Base-by-base conservation (phyloP, 768 basidiomycete species). In the Mycena leptocephala region DNA sequence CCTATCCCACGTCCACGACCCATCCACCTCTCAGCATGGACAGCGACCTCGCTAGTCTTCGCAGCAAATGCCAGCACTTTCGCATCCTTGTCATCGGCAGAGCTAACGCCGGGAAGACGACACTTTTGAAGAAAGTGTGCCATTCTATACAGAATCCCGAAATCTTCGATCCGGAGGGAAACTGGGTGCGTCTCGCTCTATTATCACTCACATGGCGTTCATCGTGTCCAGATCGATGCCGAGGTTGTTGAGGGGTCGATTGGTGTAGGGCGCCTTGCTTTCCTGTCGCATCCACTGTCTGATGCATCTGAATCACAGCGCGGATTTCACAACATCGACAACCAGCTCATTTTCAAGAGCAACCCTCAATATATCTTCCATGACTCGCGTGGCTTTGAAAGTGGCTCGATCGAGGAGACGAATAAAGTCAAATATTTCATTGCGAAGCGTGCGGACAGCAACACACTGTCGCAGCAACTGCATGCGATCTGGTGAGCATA, bases 41-140 rank as follows among this genome's bases (percentile, higher is more conserved):
- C 35, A 37, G 13, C 35, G 35, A 37, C 35, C 56, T 69, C 58
- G n/a, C 70, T 26, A 67, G 76, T 22, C 55, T 79, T 22, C 81
- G 81, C 28, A 73, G 69, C 8, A 82, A 80, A 70, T 82, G 76
- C 71, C 43, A 66, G 59, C 83, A 79, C 51, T 87, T 88, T 56
- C 83, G 87, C 5, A 82, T 88, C 33, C 85, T 88, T 59, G 78
- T 87, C 20, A 85, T 88, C n/a, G 87, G 87, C 5, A 81, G 84
- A 65, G 84, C 85, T 3, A 87, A 87, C 65, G 82, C 86, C 1
- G 87, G 87, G 0, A 88, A 88, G 75, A 88, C 86, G 0, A 88
- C 87, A 0, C 79, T 88, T 26, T 79, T 87, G 22, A 81, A 86
- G 76, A 83, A 81, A 61, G 81, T 88, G 10, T 87, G 86, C 76